A percentile compares a stretch with the other conserved stretches of the same genome.
Conservation (phyloP, 768 basidiomycete species). For the Exidia glandulosa region DNA sequence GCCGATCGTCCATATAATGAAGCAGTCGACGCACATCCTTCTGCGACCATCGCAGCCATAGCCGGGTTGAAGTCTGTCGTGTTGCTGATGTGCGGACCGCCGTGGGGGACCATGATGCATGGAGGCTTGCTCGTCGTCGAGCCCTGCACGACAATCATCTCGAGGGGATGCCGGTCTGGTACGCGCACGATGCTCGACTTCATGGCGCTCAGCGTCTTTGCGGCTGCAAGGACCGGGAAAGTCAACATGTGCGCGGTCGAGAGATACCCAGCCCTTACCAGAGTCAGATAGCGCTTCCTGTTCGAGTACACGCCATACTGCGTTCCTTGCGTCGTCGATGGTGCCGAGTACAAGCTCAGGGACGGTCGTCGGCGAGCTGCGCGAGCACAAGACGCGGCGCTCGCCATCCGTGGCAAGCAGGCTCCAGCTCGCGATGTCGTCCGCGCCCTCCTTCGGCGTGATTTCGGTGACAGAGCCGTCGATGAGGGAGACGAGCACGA, state of each 20-base stretch:
- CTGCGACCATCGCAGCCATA: conserved; percentile 36
- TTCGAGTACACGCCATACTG: conserved; percentile 33
- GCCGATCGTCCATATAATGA: not conserved
- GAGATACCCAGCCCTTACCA: conserved; percentile 17
- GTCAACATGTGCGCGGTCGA: not conserved
- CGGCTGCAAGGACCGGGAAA: conserved; percentile 28
- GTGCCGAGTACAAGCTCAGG: conserved; percentile 40
- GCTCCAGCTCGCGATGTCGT: conserved; percentile 39
- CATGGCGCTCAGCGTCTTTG: conserved; percentile 13
- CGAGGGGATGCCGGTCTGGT: conserved; percentile 36
- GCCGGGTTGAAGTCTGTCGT: conserved; percentile 37
- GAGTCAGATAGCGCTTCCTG: too few relatives aligned
- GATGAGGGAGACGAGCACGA: conserved; percentile 33
- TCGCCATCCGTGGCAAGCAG: conserved; percentile 38
- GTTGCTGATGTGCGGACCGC: conserved; percentile 46
- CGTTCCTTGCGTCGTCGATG: conserved; percentile 14
- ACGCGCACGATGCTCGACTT: conserved; percentile 35
- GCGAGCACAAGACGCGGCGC: conserved; percentile 32
- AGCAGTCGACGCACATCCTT: conserved; percentile 42
- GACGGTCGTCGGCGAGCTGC: conserved; percentile 38
- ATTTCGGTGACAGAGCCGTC: conserved; percentile 33
- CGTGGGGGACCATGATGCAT: conserved; percentile 42
- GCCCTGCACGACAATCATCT: conserved; percentile 40
- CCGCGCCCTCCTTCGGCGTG: conserved; percentile 21
- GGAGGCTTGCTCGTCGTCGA: conserved; percentile 15